Percentiles rank a stretch among this genome's conserved stretches.
Evolutionary conservation across 306 rosid species (phyloP).

Genomic region (Amphicarpaea edgeworthii): DNA sequence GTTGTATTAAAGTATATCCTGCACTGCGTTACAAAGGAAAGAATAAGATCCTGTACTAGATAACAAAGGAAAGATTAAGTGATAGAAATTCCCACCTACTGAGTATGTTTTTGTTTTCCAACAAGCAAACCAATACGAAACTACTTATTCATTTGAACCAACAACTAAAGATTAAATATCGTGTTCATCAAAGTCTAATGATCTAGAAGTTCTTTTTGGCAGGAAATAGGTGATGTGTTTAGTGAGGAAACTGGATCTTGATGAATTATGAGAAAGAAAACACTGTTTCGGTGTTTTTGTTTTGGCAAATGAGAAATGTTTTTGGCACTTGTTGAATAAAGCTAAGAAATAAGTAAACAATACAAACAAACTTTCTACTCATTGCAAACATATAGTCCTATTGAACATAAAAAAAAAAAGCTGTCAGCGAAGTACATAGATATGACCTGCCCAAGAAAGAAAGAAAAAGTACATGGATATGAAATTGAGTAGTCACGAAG

Average conservation of each 20-base stretch:
- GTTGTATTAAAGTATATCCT: not conserved
- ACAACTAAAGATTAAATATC: conserved; percentile 2
- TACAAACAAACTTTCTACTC: not conserved
- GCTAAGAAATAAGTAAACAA: conserved; percentile 7
- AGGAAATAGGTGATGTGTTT: conserved; percentile 9
- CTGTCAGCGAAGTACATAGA: not conserved
- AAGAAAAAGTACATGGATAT: not conserved
- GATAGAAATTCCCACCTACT: not conserved
- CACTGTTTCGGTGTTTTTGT: not conserved
- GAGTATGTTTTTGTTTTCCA: conserved; percentile 8
- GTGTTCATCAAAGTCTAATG: conserved; percentile 3
- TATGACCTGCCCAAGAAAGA: not conserved
- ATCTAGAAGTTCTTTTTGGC: not conserved
- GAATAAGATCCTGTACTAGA: conserved; percentile 10
- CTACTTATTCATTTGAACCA: conserved; percentile 20
- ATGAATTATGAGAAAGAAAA: conserved; percentile 14
- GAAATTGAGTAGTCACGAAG: conserved; percentile 12
- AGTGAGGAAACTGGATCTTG: conserved; percentile 20
- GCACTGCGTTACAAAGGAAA: conserved; percentile 10
- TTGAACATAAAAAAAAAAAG: not conserved
- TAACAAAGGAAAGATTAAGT: conserved; percentile 16
- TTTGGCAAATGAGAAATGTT: conserved; percentile 2
- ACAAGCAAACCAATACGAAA: not conserved
- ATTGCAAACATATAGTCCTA: not conserved
- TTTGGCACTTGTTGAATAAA: conserved; percentile 18